Evolutionary conservation across 148 eudicot species (phyloP), one percentile per base, ranked within the genome.

Genomic region (Polygonum maritimum): DNA sequence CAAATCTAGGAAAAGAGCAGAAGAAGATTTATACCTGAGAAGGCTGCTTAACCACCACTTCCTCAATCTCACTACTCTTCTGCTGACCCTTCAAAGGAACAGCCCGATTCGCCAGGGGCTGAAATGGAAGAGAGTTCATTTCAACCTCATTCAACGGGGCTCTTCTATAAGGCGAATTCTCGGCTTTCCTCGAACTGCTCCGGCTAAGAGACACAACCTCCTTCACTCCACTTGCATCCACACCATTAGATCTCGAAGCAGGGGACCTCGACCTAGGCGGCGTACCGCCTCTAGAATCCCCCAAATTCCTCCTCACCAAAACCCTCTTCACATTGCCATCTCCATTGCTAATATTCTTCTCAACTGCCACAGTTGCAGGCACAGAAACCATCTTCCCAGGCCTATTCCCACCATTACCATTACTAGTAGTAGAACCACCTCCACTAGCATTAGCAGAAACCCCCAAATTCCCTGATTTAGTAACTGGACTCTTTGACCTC

Each of bases 371-470:
- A 38, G 92, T 92, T 5, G 98, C 92, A 18, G 99, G 99, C 0
- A 95, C 99, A 10, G 99, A 89, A 2, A 95, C 90, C 90, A 95
- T 82, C 76, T 95, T 95, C 76, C 90, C 97, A 0, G 97, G 97
- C 84, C 81, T 86, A 74, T 11, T 71, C 74, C 41, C 77, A 70
- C 76, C 78, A 84, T 22, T 81, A 13, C 48, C 31, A 52, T 48
- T 77, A 35, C 70, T 48, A 65, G 71, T 78, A 16, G 75, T 33
- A 22, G 41, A 74, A 31, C 48, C 51, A 22, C 47, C 6, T 0
- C 74, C 52, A 57, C 38, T 49, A 13, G 44, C 78, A 74, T 77
- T 80, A 11, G 71, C 80, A 33, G 69, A 62, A 62, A 26, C 31
- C 2, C 39, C 38, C 69, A 62, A 62, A 62, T 62, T 62, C 31